A percentile compares a stretch with the other conserved stretches of the same genome.
Evolutionary conservation across 306 rosid species (phyloP).

Genomic region (Mimosa pudica): DNA sequence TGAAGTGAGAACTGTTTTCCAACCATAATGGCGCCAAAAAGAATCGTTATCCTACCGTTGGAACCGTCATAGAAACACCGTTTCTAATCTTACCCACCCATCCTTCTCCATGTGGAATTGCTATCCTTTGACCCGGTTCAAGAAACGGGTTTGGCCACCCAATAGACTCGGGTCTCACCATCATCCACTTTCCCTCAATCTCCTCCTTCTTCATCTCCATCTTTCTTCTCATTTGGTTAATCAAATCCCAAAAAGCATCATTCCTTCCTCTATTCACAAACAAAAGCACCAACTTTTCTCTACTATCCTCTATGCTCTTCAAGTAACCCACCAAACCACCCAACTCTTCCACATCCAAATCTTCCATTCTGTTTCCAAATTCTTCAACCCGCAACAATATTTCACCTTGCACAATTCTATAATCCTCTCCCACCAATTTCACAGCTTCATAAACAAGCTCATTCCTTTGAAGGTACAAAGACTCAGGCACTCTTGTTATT

Average conservation of each 20-base stretch:
- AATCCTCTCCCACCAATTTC: conserved; percentile 58
- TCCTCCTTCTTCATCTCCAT: conserved; percentile 41
- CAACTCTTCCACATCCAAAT: conserved; percentile 53
- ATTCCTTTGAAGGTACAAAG: conserved; percentile 55
- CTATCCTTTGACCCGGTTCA: conserved; percentile 56
- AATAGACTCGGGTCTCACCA: conserved; percentile 25
- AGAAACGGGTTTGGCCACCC: conserved; percentile 72
- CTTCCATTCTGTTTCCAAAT: conserved; percentile 38
- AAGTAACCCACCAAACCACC: conserved; percentile 44
- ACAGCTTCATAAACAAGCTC: conserved; percentile 67
- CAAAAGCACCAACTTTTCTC: conserved; percentile 47
- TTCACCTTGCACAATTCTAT: conserved; percentile 61
- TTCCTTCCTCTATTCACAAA: conserved; percentile 58
- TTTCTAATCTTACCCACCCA: not conserved
- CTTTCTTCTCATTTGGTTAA: conserved; percentile 38
- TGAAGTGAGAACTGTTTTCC: not conserved
- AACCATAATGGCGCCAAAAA: not conserved
- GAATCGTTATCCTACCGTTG: conserved; percentile 3
- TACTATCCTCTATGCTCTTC: conserved; percentile 47
- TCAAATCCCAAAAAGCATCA: conserved; percentile 66
- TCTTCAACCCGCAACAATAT: conserved; percentile 48
- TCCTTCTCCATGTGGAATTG: conserved; percentile 27
- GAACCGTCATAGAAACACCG: conserved; percentile 3
- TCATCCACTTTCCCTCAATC: conserved; percentile 51
- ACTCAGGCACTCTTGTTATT: conserved; percentile 52